A percentile compares a stretch with the other conserved stretches of the same genome.
These are phyloP conservation scores for Mycotypha africana DNA, from an alignment of 371 early-diverging fungal species.

Conservation along the genomic window DNA sequence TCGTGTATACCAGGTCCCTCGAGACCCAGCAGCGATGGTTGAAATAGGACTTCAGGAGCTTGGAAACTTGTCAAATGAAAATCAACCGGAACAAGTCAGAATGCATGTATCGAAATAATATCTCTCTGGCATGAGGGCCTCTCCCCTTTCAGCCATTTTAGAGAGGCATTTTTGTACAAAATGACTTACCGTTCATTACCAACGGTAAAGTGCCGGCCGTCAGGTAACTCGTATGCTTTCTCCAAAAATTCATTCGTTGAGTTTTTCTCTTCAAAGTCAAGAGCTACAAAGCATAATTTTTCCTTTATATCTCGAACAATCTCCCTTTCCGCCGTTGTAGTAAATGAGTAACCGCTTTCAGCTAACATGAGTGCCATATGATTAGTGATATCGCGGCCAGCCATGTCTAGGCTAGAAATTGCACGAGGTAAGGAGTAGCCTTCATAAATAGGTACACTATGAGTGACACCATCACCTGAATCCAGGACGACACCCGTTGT, in stretches of 20 bases:
- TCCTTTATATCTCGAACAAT: slow-evolving; percentile 99
- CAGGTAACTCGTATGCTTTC: slow-evolving; percentile 99
- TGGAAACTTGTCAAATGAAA: slow-evolving; percentile 67
- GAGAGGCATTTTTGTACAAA: neutral
- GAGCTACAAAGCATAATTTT: slow-evolving; percentile 99
- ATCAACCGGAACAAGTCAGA: neutral
- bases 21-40: slow-evolving; percentile 91
- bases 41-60: slow-evolving; percentile 99
- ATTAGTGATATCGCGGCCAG: slow-evolving; percentile 97
- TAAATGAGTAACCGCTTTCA: slow-evolving; percentile 98
- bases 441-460: slow-evolving; percentile 99
- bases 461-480: slow-evolving; percentile 99
- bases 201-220: slow-evolving; percentile 98
- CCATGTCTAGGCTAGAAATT: slow-evolving; percentile 95
- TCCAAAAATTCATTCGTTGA: slow-evolving; percentile 92
- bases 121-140: neutral
- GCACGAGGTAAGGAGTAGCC: slow-evolving; percentile 99
- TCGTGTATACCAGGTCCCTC: slow-evolving; percentile 94
- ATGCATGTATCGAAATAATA: too few species aligned
- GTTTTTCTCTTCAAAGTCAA: slow-evolving; percentile 98
- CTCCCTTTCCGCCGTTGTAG: slow-evolving; percentile 99
- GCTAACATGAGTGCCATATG: slow-evolving; percentile 96
- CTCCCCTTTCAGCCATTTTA: neutral
- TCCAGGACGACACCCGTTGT: slow-evolving; percentile 99
- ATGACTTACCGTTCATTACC: slow-evolving; percentile 86